Evolutionary conservation across 2,329 filamentous ascomycete species (phyloP).

Genomic region (Xylaria sp.): DNA sequence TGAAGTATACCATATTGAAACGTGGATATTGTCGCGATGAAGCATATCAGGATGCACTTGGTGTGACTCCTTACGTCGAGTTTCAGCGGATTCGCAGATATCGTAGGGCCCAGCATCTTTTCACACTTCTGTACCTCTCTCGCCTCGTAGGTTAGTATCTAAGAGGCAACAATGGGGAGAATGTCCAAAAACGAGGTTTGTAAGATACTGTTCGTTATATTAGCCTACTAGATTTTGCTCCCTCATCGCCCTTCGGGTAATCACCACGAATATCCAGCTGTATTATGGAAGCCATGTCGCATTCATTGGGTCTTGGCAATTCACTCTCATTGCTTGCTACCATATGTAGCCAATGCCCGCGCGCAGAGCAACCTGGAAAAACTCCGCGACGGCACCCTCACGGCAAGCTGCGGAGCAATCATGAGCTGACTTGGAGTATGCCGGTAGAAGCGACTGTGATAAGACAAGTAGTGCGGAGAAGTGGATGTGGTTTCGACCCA

Average conservation of each 20-base stretch:
- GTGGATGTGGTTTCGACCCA: slow-evolving; percentile 8
- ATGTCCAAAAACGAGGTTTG: not conserved
- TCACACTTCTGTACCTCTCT: slow-evolving; percentile 14
- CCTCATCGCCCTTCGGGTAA: slow-evolving; percentile 16
- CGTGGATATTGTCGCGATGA: slow-evolving; percentile 48
- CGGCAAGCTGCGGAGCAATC: not conserved
- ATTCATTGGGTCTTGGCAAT: slow-evolving; percentile 3
- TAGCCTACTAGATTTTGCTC: slow-evolving; percentile 6
- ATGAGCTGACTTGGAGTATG: slow-evolving; percentile 21
- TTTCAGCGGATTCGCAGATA: slow-evolving; percentile 48
- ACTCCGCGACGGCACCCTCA: slow-evolving; percentile 5
- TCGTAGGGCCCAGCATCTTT: slow-evolving; percentile 40
- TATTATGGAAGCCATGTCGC: slow-evolving; percentile 11
- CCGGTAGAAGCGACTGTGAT: not conserved
- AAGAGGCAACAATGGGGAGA: not conserved
- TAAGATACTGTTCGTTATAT: slow-evolving; percentile 11
- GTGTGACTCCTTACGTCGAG: slow-evolving; percentile 47
- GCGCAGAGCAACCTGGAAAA: not conserved
- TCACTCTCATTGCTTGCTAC: not conserved
- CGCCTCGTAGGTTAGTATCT: not conserved
- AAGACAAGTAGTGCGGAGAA: slow-evolving; percentile 27
- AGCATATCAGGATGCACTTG: slow-evolving; percentile 49
- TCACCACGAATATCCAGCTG: not conserved
- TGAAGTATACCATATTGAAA: slow-evolving; percentile 49
- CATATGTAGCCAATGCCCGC: not conserved